Evolutionary conservation across 2,329 filamentous ascomycete genomes (phyloP).

Genomic region (Alternaria sp.): DNA sequence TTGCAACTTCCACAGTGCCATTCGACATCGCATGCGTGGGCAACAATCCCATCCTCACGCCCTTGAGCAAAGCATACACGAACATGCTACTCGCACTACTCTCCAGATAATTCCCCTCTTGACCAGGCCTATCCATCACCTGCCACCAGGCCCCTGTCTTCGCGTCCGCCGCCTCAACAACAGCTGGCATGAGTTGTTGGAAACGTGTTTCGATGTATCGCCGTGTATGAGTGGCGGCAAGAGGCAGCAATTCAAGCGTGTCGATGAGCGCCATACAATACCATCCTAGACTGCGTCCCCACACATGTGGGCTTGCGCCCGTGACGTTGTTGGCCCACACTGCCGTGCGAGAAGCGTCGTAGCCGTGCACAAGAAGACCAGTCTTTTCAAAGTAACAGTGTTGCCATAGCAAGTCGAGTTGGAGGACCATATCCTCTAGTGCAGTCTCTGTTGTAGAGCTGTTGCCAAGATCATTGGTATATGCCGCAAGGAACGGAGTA

Average conservation of each 20-base stretch:
- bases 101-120: conserved; percentile 67
- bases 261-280: conserved; percentile 63
- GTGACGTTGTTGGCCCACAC: conserved; percentile 62
- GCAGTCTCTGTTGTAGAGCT: not conserved
- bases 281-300: conserved; percentile 65
- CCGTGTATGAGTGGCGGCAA: not conserved
- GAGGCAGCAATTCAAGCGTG: conserved; percentile 53
- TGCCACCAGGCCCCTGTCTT: conserved; percentile 64
- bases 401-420: conserved; percentile 53
- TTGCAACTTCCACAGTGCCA: not conserved
- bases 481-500: conserved; percentile 53
- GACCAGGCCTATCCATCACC: conserved; percentile 60
- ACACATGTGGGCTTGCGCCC: conserved; percentile 62
- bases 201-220: conserved; percentile 9
- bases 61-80: conserved; percentile 61
- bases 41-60: conserved; percentile 42
- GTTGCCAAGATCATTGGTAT: conserved; percentile 10
- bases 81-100: conserved; percentile 67
- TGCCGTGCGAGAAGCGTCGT: conserved; percentile 59
- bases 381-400: conserved; percentile 51
- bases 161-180: conserved; percentile 45
- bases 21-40: not conserved
- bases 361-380: conserved; percentile 63
- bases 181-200: conserved; percentile 32
- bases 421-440: conserved; percentile 23